A percentile compares a stretch with the other conserved stretches of the same genome.
Evolutionary conservation across 2,329 filamentous ascomycete genomes (phyloP).

Genomic region (Arthrobotrys musiformis): DNA sequence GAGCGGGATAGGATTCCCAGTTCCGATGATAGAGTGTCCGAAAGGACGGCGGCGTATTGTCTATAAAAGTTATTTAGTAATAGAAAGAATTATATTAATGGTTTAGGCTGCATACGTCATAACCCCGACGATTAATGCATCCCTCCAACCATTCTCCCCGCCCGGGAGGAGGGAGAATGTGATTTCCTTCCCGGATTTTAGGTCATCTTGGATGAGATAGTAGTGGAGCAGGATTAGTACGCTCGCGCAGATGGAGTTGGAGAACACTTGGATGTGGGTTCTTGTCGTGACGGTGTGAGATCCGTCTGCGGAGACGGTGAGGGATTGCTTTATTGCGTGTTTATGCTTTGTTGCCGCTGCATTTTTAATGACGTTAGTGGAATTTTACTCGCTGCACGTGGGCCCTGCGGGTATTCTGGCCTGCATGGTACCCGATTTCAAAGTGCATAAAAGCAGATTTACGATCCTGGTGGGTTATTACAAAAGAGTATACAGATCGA

Average conservation of each 20-base stretch:
- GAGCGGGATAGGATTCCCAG: conserved; percentile 85
- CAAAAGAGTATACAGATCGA: conserved; percentile 70
- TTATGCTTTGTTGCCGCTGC: conserved; percentile 73
- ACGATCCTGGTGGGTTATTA: not conserved
- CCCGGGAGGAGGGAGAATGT: conserved; percentile 13
- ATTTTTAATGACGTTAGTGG: conserved; percentile 42
- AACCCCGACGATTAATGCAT: conserved; percentile 43
- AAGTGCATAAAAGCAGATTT: conserved; percentile 72
- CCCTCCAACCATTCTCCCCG: conserved; percentile 15
- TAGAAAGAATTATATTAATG: not conserved
- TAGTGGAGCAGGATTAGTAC: conserved; percentile 67
- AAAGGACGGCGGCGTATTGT: conserved; percentile 89
- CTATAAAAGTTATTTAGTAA: conserved; percentile 67
- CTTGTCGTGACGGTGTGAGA: conserved; percentile 48
- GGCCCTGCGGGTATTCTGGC: not conserved
- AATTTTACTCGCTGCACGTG: not conserved
- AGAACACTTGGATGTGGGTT: conserved; percentile 70
- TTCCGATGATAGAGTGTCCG: conserved; percentile 95
- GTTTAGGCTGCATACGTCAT: conserved; percentile 37
- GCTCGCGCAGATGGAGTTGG: conserved; percentile 84
- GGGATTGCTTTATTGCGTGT: conserved; percentile 80
- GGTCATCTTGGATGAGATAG: conserved; percentile 71
- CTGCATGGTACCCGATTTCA: not conserved
- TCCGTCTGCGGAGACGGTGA: conserved; percentile 82
- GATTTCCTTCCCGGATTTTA: conserved; percentile 65